These are phyloP conservation scores for Cutaneotrichosporon sp. DNA, from an alignment of 1,284 basidiomycete genomes.

Conservation along the genomic window DNA sequence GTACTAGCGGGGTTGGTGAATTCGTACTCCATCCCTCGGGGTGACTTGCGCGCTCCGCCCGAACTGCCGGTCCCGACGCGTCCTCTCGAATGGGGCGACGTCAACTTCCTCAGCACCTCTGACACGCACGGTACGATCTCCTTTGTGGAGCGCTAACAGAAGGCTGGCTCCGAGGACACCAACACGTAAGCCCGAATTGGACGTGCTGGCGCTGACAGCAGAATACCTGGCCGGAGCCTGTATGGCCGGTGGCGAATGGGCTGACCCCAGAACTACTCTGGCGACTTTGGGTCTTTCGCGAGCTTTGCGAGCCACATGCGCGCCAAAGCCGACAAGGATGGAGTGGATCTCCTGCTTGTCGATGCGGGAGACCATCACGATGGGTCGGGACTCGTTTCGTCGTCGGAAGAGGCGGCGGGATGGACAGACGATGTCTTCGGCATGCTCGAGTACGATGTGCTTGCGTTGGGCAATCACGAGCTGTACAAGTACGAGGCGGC, in stretches of 20 bases:
- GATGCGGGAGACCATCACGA: conserved; percentile 66
- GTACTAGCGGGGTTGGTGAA: background rate
- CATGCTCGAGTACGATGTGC: conserved; percentile 74
- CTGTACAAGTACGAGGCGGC: conserved; percentile 75
- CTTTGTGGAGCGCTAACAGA: background rate
- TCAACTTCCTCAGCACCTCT: conserved; percentile 51
- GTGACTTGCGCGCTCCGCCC: conserved; percentile 1
- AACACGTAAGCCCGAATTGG: conserved; percentile 42
- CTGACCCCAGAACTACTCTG: conserved; percentile 54
- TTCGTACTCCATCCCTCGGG: background rate
- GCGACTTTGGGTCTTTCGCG: conserved; percentile 74
- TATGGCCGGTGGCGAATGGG: conserved; percentile 25
- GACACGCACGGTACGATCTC: conserved; percentile 49
- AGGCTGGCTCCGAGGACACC: conserved; percentile 53
- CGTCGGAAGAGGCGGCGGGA: conserved; percentile 60
- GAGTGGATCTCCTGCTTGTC: conserved; percentile 49
- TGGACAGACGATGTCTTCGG: conserved; percentile 73
- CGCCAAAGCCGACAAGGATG: conserved; percentile 57
- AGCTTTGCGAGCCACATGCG: conserved; percentile 82
- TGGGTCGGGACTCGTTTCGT: conserved; percentile 55
- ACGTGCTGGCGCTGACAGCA: conserved; percentile 29
- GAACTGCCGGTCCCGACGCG: conserved; percentile 41
- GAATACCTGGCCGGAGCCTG: conserved; percentile 54
- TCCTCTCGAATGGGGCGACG: conserved; percentile 48
- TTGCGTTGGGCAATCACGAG: conserved; percentile 87